phyloP scores from a whole-genome alignment of 768 basidiomycete genomes.

The Suillus ampliporus region DNA sequence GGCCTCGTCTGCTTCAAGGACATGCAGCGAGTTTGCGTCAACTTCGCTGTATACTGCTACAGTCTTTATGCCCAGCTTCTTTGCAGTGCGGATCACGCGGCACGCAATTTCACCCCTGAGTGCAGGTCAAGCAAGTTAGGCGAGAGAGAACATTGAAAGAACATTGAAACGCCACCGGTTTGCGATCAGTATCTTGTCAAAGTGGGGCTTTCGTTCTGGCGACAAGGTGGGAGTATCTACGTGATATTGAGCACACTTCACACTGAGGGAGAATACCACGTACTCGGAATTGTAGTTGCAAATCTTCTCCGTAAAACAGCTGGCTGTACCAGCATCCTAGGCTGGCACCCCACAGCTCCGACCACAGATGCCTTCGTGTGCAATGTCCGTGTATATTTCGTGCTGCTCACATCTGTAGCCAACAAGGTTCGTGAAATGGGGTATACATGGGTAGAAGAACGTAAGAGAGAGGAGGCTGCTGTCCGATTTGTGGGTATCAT shows the following conservation, averaged over 20 bases:
- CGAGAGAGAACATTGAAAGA: neutral
- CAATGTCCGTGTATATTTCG: constrained; percentile 2
- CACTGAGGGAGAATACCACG: constrained; percentile 7
- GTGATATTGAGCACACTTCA: neutral
- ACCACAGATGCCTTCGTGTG: neutral
- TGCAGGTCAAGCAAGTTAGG: constrained; percentile 1
- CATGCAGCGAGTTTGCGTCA: constrained; percentile 82
- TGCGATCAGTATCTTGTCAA: constrained; percentile 91
- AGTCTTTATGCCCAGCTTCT: constrained; percentile 86
- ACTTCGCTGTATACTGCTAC: constrained; percentile 93
- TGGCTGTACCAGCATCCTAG: constrained; percentile 1
- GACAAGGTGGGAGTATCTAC: constrained; percentile 6
- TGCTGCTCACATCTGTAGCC: neutral
- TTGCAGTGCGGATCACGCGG: constrained; percentile 90
- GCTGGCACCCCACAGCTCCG: neutral
- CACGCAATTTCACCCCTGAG: constrained; percentile 94
- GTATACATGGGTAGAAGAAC: constrained; percentile 12
- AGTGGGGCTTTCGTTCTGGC: constrained; percentile 55
- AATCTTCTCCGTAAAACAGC: constrained; percentile 19
- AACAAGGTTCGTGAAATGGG: constrained; percentile 1
- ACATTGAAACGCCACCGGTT: constrained; percentile 62
- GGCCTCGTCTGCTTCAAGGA: constrained; percentile 87
- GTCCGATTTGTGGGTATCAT: constrained; percentile 40
- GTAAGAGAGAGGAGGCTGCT: constrained; percentile 27
- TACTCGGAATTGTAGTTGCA: constrained; percentile 24